phyloP scores from a whole-genome alignment of 495 filamentous ascomycete species.

The Lindgomyces ingoldianus region DNA sequence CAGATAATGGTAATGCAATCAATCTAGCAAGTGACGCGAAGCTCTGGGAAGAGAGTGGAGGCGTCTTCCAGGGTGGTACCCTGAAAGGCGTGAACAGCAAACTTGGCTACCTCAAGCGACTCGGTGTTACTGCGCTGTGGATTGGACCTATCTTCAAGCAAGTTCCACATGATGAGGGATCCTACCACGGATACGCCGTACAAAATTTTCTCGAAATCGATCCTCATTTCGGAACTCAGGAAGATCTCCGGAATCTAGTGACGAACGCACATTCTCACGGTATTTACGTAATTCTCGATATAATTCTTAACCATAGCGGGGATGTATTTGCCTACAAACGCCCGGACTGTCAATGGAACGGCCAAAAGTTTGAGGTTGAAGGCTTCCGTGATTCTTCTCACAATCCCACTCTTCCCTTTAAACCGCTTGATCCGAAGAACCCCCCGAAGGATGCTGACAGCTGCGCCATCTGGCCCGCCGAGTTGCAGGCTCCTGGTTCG shows the following conservation, averaged over 20 bases:
- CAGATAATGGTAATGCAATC: conserved; percentile 22
- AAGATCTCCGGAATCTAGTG: conserved; percentile 34
- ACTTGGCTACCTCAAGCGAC: conserved; percentile 36
- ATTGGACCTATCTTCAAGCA: conserved; percentile 40
- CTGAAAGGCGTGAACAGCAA: conserved; percentile 33
- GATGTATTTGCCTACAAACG: conserved; percentile 36
- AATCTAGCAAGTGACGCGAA: background rate
- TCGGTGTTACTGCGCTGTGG: conserved; percentile 35
- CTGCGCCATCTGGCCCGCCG: conserved; percentile 36
- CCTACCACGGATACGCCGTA: conserved; percentile 39
- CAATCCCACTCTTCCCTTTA: conserved; percentile 19
- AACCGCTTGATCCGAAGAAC: background rate
- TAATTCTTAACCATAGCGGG: conserved; percentile 38
- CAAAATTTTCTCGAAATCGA: conserved; percentile 38
- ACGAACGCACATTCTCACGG: conserved; percentile 27
- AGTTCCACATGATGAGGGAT: conserved; percentile 22
- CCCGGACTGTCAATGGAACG: conserved; percentile 21
- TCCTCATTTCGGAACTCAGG: conserved; percentile 31
- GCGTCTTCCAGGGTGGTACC: conserved; percentile 27
- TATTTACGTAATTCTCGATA: conserved; percentile 39
- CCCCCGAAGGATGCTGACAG: background rate
- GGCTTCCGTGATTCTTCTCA: conserved; percentile 28
- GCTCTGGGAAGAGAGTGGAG: conserved; percentile 23
- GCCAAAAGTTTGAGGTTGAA: conserved; percentile 22
- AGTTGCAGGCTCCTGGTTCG: conserved; percentile 17